These are phyloP conservation scores for Coccomyxa sp. DNA, from an alignment of 139 green algal species.

Conservation along the genomic window DNA sequence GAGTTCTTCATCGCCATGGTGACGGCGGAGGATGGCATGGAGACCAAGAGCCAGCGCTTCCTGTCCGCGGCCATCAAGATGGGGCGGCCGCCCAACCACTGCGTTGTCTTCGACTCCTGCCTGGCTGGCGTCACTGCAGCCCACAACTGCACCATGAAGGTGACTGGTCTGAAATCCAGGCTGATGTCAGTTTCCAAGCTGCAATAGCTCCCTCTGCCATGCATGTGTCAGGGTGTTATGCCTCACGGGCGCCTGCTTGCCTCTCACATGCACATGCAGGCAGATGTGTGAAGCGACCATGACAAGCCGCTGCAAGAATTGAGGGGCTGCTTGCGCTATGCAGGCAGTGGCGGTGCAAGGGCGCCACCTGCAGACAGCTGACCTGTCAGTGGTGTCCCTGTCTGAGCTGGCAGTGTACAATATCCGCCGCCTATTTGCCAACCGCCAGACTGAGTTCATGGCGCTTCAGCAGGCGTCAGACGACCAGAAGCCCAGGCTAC, in stretches of 20 bases:
- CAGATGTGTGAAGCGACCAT: not conserved
- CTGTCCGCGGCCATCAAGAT: conserved; percentile 82
- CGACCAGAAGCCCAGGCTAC: not conserved
- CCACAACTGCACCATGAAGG: conserved; percentile 91
- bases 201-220: not conserved
- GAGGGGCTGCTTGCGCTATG: not conserved
- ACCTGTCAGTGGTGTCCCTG: conserved; percentile 72
- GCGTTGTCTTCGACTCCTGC: conserved; percentile 71
- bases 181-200: too few relatives aligned
- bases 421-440: conserved; percentile 64
- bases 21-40: conserved; percentile 81
- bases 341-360: conserved; percentile 50
- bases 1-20: conserved; percentile 48
- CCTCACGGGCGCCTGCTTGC: not conserved
- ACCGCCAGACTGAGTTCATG: conserved; percentile 56
- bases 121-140: conserved; percentile 71
- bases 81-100: conserved; percentile 72
- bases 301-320: not conserved
- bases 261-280: not conserved
- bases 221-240: not conserved
- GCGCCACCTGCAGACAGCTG: conserved; percentile 63
- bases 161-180: too few relatives aligned
- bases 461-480: conserved; percentile 28
- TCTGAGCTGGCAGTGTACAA: conserved; percentile 82
- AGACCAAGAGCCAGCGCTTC: conserved; percentile 67